Evolutionary conservation across 768 basidiomycete genomes (phyloP).

Genomic region (Amanita polypyramis): DNA sequence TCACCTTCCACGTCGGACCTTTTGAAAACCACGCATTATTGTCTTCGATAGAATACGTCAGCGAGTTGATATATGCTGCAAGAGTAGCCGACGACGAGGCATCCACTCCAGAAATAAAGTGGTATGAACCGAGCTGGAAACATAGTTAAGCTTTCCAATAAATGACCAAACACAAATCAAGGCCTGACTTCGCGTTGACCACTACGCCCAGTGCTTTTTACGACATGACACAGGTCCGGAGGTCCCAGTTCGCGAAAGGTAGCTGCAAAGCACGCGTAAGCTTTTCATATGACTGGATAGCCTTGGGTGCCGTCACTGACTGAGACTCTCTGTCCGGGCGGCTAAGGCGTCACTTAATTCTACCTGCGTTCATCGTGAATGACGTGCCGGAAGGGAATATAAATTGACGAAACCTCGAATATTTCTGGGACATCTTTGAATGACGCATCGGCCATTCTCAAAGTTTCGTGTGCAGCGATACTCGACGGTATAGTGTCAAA

Average conservation of each 20-base stretch:
- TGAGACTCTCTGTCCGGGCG: conserved; percentile 84
- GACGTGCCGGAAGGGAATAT: background rate
- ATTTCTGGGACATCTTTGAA: conserved; percentile 95
- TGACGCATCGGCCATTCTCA: conserved; percentile 51
- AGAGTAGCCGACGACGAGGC: conserved; percentile 96
- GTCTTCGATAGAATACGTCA: conserved; percentile 94
- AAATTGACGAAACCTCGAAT: conserved; percentile 61
- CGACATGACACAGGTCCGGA: conserved; percentile 91
- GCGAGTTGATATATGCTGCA: conserved; percentile 96
- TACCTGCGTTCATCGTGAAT: conserved; percentile 33
- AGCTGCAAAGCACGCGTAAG: conserved; percentile 38
- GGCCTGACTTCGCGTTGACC: conserved; percentile 56
- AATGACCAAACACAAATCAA: background rate
- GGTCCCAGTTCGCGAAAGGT: conserved; percentile 96
- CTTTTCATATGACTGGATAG: background rate
- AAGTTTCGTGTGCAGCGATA: background rate
- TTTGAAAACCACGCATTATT: conserved; percentile 88
- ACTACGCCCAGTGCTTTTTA: conserved; percentile 79
- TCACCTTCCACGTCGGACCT: conserved; percentile 78
- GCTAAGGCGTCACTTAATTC: conserved; percentile 85
- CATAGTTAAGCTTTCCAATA: background rate
- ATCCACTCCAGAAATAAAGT: conserved; percentile 97
- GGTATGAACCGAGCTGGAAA: conserved; percentile 83
- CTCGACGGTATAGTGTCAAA: background rate
- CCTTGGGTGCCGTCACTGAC: conserved; percentile 34